Conservation (phyloP, 768 basidiomycete species). For the Naganishia friedmannii region DNA sequence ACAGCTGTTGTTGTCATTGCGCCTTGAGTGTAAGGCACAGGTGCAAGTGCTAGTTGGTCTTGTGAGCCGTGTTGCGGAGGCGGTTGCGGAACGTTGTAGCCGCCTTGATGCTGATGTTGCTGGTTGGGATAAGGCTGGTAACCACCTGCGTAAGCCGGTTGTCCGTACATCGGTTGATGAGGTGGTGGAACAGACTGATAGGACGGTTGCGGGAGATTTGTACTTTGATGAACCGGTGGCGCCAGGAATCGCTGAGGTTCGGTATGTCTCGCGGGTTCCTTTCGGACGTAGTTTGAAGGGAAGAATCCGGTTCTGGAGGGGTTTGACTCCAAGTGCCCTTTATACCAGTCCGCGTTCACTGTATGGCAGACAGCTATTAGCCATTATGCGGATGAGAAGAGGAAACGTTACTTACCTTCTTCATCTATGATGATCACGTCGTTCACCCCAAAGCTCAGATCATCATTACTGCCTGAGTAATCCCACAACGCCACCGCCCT, state of each 20-base stretch:
- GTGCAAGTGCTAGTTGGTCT: conserved; percentile 9
- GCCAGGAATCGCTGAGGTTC: not conserved
- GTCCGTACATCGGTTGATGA: conserved; percentile 3
- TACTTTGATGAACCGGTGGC: not conserved
- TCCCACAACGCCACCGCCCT: conserved; percentile 25
- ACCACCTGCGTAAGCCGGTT: not conserved
- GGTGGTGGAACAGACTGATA: not conserved
- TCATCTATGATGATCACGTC: conserved; percentile 28
- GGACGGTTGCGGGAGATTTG: not conserved
- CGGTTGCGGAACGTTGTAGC: not conserved
- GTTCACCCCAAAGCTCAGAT: conserved; percentile 19
- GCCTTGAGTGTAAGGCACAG: conserved; percentile 3
- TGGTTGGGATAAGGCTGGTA: not conserved
- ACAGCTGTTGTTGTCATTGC: conserved; percentile 10
- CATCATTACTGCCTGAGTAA: conserved; percentile 11
- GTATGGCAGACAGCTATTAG: no score
- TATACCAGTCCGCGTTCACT: conserved; percentile 30
- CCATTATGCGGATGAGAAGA: not conserved
- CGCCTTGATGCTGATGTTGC: conserved; percentile 6
- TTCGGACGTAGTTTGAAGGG: conserved; percentile 24
- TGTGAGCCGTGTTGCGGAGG: not conserved
- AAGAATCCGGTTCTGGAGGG: conserved; percentile 24
- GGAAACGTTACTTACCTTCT: conserved; percentile 5
- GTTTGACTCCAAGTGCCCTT: conserved; percentile 24
- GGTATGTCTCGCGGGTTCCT: not conserved